A percentile compares a stretch with the other conserved stretches of the same genome.
Conservation (phyloP, 192 early-diverging fungal genomes). For the Gaertneriomyces semiglobifer region DNA sequence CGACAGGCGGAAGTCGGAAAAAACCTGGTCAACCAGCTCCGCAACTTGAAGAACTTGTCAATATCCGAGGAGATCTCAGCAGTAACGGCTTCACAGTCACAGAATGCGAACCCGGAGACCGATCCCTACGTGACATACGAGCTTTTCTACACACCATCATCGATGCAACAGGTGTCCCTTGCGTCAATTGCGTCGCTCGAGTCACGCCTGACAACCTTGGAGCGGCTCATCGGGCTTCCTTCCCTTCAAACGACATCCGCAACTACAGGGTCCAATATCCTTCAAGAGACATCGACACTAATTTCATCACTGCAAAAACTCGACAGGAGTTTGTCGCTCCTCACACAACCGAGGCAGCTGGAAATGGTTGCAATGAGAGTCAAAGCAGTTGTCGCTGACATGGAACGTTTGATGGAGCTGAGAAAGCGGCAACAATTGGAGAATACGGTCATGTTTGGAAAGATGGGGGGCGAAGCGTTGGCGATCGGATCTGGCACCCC, state of each 20-base stretch:
- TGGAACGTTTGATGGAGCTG: slow-evolving; percentile 69
- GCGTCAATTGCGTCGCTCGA: slow-evolving; percentile 64
- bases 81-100: no score
- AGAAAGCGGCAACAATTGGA: slow-evolving; percentile 44
- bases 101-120: not conserved
- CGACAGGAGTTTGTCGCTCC: slow-evolving; percentile 66
- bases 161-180: slow-evolving; percentile 49
- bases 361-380: slow-evolving; percentile 60
- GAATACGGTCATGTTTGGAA: not conserved
- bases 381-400: slow-evolving; percentile 58
- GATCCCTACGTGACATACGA: slow-evolving; percentile 60
- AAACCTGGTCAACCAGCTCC: slow-evolving; percentile 27
- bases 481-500: not conserved
- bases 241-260: slow-evolving; percentile 45
- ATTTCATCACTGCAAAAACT: slow-evolving; percentile 61
- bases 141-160: slow-evolving; percentile 66
- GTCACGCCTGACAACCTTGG: slow-evolving; percentile 62
- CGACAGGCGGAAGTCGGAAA: slow-evolving; percentile 27
- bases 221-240: slow-evolving; percentile 65
- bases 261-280: slow-evolving; percentile 4
- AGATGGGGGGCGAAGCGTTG: slow-evolving; percentile 8
- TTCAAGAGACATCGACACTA: slow-evolving; percentile 34
- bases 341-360: slow-evolving; percentile 70
- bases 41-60: slow-evolving; percentile 8
- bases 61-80: slow-evolving; percentile 14